phyloP scores from a whole-genome alignment of 257 asterid genomes.

The Cinchona pubescens region DNA sequence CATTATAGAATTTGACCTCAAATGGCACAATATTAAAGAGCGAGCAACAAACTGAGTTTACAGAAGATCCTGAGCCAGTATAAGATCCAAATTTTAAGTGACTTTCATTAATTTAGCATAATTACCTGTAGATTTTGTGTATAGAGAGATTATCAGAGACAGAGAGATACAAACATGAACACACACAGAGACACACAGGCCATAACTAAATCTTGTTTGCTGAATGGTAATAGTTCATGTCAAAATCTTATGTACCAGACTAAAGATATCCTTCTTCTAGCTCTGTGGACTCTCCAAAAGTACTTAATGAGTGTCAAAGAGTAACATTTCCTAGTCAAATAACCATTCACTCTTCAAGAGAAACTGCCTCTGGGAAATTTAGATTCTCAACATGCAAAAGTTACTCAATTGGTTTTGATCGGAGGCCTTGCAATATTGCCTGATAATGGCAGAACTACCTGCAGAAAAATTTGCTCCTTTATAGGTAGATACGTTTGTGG shows the following conservation, averaged over 20 bases:
- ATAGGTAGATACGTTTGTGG: background rate
- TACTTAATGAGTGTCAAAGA: background rate
- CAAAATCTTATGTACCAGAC: background rate
- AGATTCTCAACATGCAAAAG: background rate
- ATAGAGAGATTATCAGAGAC: background rate
- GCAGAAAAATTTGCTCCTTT: background rate
- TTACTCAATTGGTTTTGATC: background rate
- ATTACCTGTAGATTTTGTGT: background rate
- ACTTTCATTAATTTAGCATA: background rate
- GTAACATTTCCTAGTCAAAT: background rate
- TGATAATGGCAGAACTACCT: background rate
- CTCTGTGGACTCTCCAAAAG: background rate
- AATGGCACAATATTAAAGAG: background rate
- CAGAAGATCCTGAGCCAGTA: background rate
- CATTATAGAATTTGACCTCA: background rate
- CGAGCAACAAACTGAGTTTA: background rate
- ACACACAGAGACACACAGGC: background rate
- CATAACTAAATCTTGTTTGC: background rate
- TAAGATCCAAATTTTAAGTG: background rate
- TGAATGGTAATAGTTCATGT: background rate
- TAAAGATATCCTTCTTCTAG: background rate
- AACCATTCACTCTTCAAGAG: background rate
- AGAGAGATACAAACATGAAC: background rate
- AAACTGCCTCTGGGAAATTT: background rate
- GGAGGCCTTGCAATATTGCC: background rate